phyloP scores from a whole-genome alignment of 2,329 filamentous ascomycete genomes.

The Diaporthe sp. region DNA sequence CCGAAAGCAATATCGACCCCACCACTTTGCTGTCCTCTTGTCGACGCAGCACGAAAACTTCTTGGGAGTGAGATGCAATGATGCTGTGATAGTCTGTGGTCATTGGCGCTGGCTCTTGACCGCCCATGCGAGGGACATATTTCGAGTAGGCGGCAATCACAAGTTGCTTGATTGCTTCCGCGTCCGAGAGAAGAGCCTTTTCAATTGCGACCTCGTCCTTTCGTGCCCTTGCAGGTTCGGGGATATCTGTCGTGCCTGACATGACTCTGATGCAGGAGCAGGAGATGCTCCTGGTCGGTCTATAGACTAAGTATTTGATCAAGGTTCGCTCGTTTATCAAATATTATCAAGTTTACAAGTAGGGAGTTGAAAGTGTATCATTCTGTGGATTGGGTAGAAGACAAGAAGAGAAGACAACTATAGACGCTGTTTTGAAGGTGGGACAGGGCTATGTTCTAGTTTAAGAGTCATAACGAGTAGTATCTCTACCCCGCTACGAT shows the following conservation, averaged over 20 bases:
- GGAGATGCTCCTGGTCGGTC: background rate
- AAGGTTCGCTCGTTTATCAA: background rate
- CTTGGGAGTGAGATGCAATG: constrained; percentile 40
- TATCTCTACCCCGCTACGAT: background rate
- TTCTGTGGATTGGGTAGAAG: background rate
- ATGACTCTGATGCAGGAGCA: background rate
- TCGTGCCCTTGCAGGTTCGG: background rate
- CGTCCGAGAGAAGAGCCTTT: constrained; percentile 38
- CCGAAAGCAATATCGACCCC: constrained; percentile 47
- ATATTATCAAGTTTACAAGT: too few species aligned
- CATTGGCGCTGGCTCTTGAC: constrained; percentile 53
- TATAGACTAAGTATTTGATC: too few species aligned
- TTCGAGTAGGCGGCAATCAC: constrained; percentile 49
- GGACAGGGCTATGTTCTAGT: background rate
- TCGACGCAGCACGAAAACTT: constrained; percentile 44
- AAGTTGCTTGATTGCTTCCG: constrained; percentile 48
- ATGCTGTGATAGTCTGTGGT: constrained; percentile 48
- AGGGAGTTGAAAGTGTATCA: too few species aligned
- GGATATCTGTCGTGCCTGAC: background rate
- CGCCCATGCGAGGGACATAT: constrained; percentile 51
- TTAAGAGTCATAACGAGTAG: background rate
- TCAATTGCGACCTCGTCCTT: background rate
- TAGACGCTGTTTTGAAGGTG: background rate
- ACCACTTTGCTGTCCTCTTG: constrained; percentile 38
- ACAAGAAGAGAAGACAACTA: background rate